phyloP scores from a whole-genome alignment of 2,329 filamentous ascomycete species.

The Mycosphaerella sp. region DNA sequence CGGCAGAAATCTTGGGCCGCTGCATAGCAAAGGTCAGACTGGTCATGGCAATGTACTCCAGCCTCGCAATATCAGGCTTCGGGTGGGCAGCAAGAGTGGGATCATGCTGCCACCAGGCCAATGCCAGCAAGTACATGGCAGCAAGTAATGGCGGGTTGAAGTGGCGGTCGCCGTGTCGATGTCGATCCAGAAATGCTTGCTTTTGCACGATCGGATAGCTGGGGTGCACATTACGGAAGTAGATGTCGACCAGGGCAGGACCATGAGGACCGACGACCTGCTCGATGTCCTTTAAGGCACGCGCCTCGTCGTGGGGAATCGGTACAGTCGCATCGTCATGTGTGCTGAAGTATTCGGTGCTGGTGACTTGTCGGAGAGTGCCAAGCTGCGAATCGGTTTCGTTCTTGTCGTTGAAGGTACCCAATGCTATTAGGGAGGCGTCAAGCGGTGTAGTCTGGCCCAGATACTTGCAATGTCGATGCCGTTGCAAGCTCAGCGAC shows the following conservation, averaged over 20 bases:
- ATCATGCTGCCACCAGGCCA: conserved; percentile 81
- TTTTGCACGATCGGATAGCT: conserved; percentile 79
- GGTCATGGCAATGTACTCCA: conserved; percentile 68
- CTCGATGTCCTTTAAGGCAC: conserved; percentile 68
- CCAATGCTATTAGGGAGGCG: conserved; percentile 73
- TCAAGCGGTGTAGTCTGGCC: conserved; percentile 79
- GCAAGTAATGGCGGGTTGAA: conserved; percentile 72
- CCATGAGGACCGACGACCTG: conserved; percentile 69
- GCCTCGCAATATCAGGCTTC: conserved; percentile 63
- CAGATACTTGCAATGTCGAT: conserved; percentile 77
- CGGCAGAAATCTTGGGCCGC: conserved; percentile 72
- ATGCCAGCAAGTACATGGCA: conserved; percentile 75
- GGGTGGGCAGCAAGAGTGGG: conserved; percentile 58
- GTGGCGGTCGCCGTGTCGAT: conserved; percentile 63
- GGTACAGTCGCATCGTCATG: conserved; percentile 67
- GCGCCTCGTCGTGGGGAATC: conserved; percentile 62
- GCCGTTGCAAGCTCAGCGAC: conserved; percentile 64
- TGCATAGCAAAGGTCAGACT: conserved; percentile 72
- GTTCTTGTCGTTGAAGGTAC: conserved; percentile 72
- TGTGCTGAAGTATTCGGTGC: conserved; percentile 72
- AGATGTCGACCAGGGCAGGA: conserved; percentile 69
- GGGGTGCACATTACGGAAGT: conserved; percentile 74
- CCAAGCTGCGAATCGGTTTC: conserved; percentile 64
- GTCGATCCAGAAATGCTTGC: conserved; percentile 70
- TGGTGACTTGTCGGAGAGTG: conserved; percentile 66